Base-by-base conservation (phyloP, 768 basidiomycete genomes). In the Porphyrellus cyaneotinctus region DNA sequence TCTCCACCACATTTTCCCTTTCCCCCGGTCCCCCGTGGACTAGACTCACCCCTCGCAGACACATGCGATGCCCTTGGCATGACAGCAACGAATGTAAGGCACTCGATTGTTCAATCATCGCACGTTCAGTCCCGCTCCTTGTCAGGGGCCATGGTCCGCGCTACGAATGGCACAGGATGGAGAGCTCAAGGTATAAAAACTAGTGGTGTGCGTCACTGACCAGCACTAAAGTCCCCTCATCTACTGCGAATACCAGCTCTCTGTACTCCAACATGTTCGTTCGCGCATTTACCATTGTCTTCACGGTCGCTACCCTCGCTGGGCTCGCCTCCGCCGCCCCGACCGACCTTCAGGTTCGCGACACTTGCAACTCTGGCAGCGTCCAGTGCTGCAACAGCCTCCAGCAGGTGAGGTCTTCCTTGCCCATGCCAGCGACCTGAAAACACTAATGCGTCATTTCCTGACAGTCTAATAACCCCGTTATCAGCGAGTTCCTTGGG, bases 291-390 rank as follows among this genome's bases (percentile, higher is more conserved):
- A n/a, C 50, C 17, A 7, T 46, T 22, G 6, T 51, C 32, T 39
- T 58, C 45, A 47, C 23, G 7, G 23, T 49, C 37, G 39, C 32
- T 15, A 57, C 49, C 32, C 46, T 62, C 32, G 43, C 32, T 18
- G 53, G 57, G 13, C 4, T 39, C 18, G 37, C 31, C n/a, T 7
- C 9, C n/a, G 53, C 53, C n/a, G 43, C n/a, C 28, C 57, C 56
- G 8, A 30, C 31, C 30, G 38, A n/a, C 15, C 39, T 58, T 22
- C 39, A 43, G 11, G 46, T 12, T 22, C 54, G 54, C 22, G 7
- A 31, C 20, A 6, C 6, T 36, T 80, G 79, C 65, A 70, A 70
- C 61, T 71, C 74, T 26, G 79, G 78, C 3, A 43, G 60, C 18
- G 42, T 74, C 24, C 41, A 46, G 15, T 62, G 53, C 50, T 61